Conservation (phyloP, 441 rosid species). For the Erodium trifolium region DNA sequence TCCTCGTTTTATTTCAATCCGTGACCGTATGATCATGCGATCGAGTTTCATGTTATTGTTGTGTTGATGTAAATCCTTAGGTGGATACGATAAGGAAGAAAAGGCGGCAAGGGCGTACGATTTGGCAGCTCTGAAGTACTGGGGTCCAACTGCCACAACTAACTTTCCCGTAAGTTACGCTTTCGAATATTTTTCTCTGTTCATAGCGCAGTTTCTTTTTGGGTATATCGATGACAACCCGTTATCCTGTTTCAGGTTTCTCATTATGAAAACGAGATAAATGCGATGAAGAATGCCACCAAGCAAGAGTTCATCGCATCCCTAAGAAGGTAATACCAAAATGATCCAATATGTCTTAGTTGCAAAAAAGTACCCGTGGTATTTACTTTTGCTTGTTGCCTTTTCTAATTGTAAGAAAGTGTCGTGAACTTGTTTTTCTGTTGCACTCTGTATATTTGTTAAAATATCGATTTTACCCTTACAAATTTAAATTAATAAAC, state of each 20-base stretch:
- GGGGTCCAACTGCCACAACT: slow-evolving; percentile 91
- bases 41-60: background rate
- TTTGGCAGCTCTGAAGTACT: slow-evolving; percentile 13
- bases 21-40: background rate
- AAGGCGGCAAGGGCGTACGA: slow-evolving; percentile 36
- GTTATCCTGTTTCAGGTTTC: slow-evolving; percentile 33
- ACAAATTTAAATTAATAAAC: no score
- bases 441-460: no score
- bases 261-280: slow-evolving; percentile 69
- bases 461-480: no score
- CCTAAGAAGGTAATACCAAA: slow-evolving; percentile 43
- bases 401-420: no score
- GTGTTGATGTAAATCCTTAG: slow-evolving; percentile 23
- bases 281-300: slow-evolving; percentile 81
- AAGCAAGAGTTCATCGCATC: slow-evolving; percentile 93
- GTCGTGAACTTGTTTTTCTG: no score
- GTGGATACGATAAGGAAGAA: slow-evolving; percentile 96
- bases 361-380: no score
- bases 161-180: slow-evolving; percentile 60
- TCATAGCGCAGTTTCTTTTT: background rate
- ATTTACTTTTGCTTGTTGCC: no score
- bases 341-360: no score
- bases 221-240: background rate
- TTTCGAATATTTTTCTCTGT: background rate
- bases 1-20: background rate